Base-by-base conservation (phyloP, 768 basidiomycete genomes). In the Pholiota molesta region DNA sequence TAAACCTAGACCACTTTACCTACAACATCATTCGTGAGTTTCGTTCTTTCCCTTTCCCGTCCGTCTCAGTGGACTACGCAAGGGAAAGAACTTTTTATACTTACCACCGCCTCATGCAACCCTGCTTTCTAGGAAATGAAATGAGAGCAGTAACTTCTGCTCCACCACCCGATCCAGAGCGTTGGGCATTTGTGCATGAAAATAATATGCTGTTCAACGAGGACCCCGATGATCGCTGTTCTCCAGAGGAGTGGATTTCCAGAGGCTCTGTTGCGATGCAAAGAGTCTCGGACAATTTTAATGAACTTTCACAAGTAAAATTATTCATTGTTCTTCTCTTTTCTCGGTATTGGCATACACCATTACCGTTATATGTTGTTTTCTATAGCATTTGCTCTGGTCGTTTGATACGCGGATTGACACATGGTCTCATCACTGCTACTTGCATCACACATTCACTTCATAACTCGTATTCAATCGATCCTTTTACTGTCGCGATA, bases 1-100 rank as follows among this genome's bases (percentile, higher is more conserved):
- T 90, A 59, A 87, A 88, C 71, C 78, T 89, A 66, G 88, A 91
- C 67, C 85, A 90, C 71, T 90, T 89, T 73, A 90, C 88, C 28
- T 78, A 83, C 56, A 85, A 83, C 67, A 87, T 90, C 70, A 89
- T 90, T 65, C 82, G 87, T 83, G 70, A 66, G 80, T 77, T 13
- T 31, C 52, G 26, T 21, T 21, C 28, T 23, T 51, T 51, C 5
- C 28, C 28, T 49, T 23, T 0, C 21, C 21, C 28, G 52, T 40
- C 52, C 33, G 14, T 52, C 10, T 26, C 26, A 26, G 26, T 26
- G 26, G 31, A 31, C 28, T 37, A 3, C 5, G 11, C 35, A 11
- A 37, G 10, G 13, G 35, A 2, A 37, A 16, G 35, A 37, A 3
- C 33, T 35, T 35, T 8, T 35, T 4, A 31, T 37, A 9, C 35